Conservation (phyloP, 1,139 yeast genomes). For the Lodderomyces beijingensis region DNA sequence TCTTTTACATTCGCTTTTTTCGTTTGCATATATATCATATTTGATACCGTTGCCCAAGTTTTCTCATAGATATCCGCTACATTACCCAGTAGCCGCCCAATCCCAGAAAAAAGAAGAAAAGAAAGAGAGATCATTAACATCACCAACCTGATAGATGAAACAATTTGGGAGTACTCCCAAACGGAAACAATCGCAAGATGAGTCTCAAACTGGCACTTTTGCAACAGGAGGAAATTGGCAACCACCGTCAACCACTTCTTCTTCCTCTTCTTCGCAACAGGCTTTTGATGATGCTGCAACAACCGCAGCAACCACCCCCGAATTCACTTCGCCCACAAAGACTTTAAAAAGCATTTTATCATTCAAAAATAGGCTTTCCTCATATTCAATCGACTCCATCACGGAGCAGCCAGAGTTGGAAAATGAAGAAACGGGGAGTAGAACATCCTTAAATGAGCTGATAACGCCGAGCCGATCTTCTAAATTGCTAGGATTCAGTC, state of each 20-base stretch:
- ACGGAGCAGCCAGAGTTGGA: slow-evolving; percentile 23
- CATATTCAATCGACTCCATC: slow-evolving; percentile 26
- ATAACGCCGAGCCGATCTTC: slow-evolving; percentile 14
- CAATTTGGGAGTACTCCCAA: too few relatives aligned
- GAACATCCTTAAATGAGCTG: slow-evolving; percentile 4
- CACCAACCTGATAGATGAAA: too few relatives aligned
- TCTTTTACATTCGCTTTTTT: too few relatives aligned
- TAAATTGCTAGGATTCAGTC: slow-evolving; percentile 10
- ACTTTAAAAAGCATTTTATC: slow-evolving; percentile 20
- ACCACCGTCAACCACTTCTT: slow-evolving; percentile 3
- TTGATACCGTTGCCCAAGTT: too few relatives aligned
- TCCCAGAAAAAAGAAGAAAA: too few relatives aligned
- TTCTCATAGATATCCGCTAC: too few relatives aligned
- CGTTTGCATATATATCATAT: too few relatives aligned
- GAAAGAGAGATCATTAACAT: too few relatives aligned
- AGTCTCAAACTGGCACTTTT: too few relatives aligned
- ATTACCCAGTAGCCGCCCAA: too few relatives aligned
- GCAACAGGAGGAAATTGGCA: too few relatives aligned
- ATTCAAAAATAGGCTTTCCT: slow-evolving; percentile 23
- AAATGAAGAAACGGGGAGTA: slow-evolving; percentile 6
- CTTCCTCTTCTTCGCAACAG: slow-evolving; percentile 9
- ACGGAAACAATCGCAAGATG: too few relatives aligned
- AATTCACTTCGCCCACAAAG: slow-evolving; percentile 23
- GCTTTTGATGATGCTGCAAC: slow-evolving; percentile 5
- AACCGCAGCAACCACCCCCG: slow-evolving; percentile 3